Percentiles rank a stretch among this genome's conserved stretches.
phyloP scores from a whole-genome alignment of 257 asterid species.

The Solanum sitiens region DNA sequence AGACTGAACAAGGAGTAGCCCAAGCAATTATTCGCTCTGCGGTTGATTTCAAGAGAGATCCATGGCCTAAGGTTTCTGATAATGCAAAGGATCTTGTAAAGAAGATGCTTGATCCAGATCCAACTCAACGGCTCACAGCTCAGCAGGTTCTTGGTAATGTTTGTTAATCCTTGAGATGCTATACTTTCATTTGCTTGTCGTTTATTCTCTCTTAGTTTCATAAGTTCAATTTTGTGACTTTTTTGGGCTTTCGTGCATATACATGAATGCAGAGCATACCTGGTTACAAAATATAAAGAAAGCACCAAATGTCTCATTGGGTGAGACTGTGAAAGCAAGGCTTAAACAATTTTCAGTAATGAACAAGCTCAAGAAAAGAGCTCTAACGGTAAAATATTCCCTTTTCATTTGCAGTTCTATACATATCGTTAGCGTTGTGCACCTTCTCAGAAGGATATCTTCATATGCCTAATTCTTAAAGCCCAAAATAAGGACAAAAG shows the following conservation, averaged over 20 bases:
- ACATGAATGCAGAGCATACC: slow-evolving; percentile 40
- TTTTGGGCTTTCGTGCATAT: background rate
- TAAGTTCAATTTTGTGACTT: background rate
- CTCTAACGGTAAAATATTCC: slow-evolving; percentile 33
- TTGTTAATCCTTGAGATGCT: background rate
- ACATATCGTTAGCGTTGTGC: background rate
- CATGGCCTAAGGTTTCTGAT: slow-evolving; percentile 62
- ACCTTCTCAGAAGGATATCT: background rate
- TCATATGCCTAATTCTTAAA: background rate
- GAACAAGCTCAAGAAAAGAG: slow-evolving; percentile 73
- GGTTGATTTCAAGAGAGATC: slow-evolving; percentile 62
- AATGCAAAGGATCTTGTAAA: slow-evolving; percentile 62
- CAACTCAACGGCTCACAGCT: slow-evolving; percentile 49
- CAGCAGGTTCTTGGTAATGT: slow-evolving; percentile 60
- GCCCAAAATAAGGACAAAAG: background rate
- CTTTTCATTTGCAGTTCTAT: background rate
- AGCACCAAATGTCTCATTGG: slow-evolving; percentile 62
- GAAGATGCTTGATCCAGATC: slow-evolving; percentile 70
- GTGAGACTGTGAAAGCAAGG: slow-evolving; percentile 72
- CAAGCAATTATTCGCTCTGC: slow-evolving; percentile 57
- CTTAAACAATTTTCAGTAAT: slow-evolving; percentile 65
- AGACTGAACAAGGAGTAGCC: slow-evolving; percentile 78
- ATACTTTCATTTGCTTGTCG: background rate
- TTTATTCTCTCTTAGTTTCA: background rate
- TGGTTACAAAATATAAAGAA: slow-evolving; percentile 65